Base-by-base conservation (phyloP, 208 protist species). In the Crithidia thermophila region DNA sequence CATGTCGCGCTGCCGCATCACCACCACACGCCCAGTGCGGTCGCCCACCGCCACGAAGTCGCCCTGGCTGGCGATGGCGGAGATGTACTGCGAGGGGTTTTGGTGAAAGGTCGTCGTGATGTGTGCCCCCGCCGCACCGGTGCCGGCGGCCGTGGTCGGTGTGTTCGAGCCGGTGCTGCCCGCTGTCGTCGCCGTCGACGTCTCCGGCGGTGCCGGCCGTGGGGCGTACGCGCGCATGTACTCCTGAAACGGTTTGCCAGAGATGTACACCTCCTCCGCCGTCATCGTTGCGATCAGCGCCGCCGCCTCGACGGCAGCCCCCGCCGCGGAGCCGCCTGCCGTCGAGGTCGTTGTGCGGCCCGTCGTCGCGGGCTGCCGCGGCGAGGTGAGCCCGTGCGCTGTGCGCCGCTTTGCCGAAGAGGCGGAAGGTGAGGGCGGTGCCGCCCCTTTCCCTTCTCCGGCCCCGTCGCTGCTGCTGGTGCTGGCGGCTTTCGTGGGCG, bases 11-110 rank as follows among this genome's bases (percentile, higher is more conserved):
- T 83, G 79, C 49, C 76, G 75, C 88, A 94, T 86, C 42, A 96
- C 83, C 30, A 79, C 67, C 10, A 96, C 75, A 27, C 78, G 75
- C 34, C 91, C 91, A 11, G 80, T 79, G 68, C 85, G 74, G 57
- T 96, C 88, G 14, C 91, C 91, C 2, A 92, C 72, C 10, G 91
- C 91, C 20, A 93, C 81, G 55, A 91, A 77, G 39, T 89, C 84
- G 5, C 82, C 83, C 16, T 73, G 84, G n/a, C 57, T 77, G 18
- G 83, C 77, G 20, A 96, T 69, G 5, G 87, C 72, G 18, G 91
- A 90, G 36, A 96, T 63, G 70, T 87, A 88, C 69, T 81, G 68
- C 36, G 75, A 72, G 0, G 82, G 70, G 67, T 84, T 84, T 36
- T 84, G 79, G 47, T 64, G 81, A 27, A 83, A 83, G 9, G 40